phyloP scores from a whole-genome alignment of 2,329 filamentous ascomycete species.

The Talaromyces funiculosus region DNA sequence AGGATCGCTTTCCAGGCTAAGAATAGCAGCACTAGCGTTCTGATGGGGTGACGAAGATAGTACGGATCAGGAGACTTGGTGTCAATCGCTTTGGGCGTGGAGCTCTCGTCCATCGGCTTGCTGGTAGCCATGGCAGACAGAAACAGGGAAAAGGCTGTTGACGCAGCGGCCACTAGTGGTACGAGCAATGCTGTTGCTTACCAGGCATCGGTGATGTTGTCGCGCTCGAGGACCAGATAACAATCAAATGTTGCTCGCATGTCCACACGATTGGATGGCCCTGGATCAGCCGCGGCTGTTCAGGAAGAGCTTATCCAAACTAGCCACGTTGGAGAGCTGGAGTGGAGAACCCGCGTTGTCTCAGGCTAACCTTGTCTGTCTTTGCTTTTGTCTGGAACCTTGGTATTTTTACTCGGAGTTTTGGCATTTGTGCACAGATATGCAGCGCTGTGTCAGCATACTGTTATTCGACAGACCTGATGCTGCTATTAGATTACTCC shows the following conservation, averaged over 20 bases:
- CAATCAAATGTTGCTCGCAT: neutral
- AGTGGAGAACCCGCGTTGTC: neutral
- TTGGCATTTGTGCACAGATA: neutral
- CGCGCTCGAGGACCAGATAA: neutral
- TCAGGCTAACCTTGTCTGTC: neutral
- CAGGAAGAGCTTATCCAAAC: neutral
- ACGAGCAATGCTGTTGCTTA: neutral
- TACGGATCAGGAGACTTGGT: neutral
- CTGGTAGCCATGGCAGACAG: neutral
- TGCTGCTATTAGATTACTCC: too few species aligned
- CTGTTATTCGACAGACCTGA: too few species aligned
- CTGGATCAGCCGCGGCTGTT: neutral
- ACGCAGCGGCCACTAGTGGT: neutral
- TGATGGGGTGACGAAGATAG: conserved; percentile 23
- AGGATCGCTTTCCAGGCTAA: conserved; percentile 53
- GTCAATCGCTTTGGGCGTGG: neutral
- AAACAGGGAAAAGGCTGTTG: neutral
- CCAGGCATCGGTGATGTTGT: neutral
- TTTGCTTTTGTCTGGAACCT: neutral
- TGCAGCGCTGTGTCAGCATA: neutral
- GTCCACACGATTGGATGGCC: neutral
- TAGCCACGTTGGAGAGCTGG: neutral
- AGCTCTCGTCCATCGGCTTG: neutral
- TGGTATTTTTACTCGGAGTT: neutral
- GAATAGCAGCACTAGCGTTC: conserved; percentile 39